phyloP scores from a whole-genome alignment of 495 filamentous ascomycete species.

The Margaritispora aquatica region DNA sequence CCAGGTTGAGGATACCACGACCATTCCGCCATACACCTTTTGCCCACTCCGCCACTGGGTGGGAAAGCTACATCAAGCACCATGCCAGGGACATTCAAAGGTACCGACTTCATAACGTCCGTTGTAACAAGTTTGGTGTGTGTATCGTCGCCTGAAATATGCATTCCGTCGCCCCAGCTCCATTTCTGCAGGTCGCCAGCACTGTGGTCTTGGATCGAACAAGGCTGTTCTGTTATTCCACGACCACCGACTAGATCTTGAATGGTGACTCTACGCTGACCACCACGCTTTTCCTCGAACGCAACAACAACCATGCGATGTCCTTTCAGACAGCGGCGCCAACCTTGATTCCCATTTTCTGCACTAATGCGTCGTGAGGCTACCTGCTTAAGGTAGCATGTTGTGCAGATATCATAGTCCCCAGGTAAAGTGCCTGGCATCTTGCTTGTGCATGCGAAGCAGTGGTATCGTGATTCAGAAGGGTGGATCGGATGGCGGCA shows the following conservation, averaged over 20 bases:
- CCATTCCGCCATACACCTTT: constrained; percentile 59
- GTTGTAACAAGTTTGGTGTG: constrained; percentile 15
- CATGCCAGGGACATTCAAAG: constrained; percentile 6
- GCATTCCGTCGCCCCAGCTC: constrained; percentile 20
- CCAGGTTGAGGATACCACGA: constrained; percentile 59
- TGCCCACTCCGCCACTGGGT: constrained; percentile 61
- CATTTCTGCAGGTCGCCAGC: constrained; percentile 19
- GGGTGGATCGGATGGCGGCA: constrained; percentile 67
- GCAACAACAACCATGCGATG: constrained; percentile 81
- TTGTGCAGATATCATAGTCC: constrained; percentile 77
- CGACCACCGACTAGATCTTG: constrained; percentile 69
- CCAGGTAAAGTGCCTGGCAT: constrained; percentile 51
- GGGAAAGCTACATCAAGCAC: constrained; percentile 42
- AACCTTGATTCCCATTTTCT: constrained; percentile 72
- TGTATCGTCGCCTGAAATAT: constrained; percentile 12
- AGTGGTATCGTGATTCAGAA: constrained; percentile 66
- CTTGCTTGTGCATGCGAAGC: constrained; percentile 38
- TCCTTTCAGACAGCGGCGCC: constrained; percentile 71
- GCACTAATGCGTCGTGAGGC: constrained; percentile 51
- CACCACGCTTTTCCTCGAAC: constrained; percentile 56
- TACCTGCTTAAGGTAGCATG: constrained; percentile 66
- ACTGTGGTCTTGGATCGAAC: constrained; percentile 18
- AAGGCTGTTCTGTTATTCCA: constrained; percentile 49
- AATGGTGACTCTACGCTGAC: constrained; percentile 50
- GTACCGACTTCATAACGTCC: constrained; percentile 36